phyloP scores from a whole-genome alignment of 495 filamentous ascomycete species.

The Cercophora sp. region DNA sequence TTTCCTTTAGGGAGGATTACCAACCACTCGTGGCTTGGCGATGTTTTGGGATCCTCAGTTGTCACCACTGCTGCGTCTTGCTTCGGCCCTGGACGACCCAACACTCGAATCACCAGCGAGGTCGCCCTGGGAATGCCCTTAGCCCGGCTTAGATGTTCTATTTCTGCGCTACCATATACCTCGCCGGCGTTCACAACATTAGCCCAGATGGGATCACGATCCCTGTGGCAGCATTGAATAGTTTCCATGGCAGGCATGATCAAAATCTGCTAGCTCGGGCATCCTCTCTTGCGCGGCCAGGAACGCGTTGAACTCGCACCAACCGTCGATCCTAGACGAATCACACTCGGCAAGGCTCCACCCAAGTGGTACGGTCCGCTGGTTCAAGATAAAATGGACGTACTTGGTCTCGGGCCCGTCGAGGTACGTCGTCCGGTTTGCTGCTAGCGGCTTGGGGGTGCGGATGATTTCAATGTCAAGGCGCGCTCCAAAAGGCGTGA shows the following conservation, averaged over 20 bases:
- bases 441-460: slow-evolving; percentile 48
- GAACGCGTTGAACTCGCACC: slow-evolving; percentile 59
- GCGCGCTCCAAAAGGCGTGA: slow-evolving; percentile 58
- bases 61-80: no score
- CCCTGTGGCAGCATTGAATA: slow-evolving; percentile 35
- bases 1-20: no score
- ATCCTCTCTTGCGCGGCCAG: slow-evolving; percentile 45
- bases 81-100: no score
- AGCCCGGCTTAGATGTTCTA: no score
- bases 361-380: slow-evolving; percentile 58
- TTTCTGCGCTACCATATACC: no score
- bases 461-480: slow-evolving; percentile 63
- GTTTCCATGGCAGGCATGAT: slow-evolving; percentile 53
- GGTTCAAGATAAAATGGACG: slow-evolving; percentile 63
- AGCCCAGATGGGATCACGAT: no score
- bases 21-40: no score
- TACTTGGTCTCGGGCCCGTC: slow-evolving; percentile 45
- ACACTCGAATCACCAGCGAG: no score
- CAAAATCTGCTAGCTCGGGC: slow-evolving; percentile 44
- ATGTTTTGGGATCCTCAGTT: no score
- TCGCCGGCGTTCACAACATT: no score
- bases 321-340: slow-evolving; percentile 53
- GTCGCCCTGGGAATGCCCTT: no score
- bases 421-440: slow-evolving; percentile 37
- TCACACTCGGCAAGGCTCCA: slow-evolving; percentile 55